Base-by-base conservation (phyloP, 768 basidiomycete species). In the Hortiboletus campestris region DNA sequence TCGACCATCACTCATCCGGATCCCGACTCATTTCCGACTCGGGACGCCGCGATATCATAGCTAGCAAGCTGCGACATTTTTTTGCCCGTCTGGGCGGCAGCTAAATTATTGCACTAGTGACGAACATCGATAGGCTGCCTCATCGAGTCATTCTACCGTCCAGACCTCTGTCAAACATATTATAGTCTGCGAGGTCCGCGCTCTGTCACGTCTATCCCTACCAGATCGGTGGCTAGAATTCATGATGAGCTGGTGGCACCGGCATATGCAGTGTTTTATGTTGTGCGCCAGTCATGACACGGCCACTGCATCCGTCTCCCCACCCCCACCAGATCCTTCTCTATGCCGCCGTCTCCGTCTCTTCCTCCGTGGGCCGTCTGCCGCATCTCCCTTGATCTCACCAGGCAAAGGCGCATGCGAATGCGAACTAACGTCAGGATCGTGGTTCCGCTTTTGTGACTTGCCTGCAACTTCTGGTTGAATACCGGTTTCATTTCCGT, bases 301-400 rank as follows among this genome's bases (percentile, higher is more conserved):
- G 12, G 28, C 31, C 29, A 12, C 36, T 10, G 28, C 44, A 34
- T 39, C 53, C 19, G 5, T 31, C 13, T 39, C 44, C n/a, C 49
- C 42, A 12, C 20, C 50, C 32, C 12, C 25, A 38, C 48, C 46
- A 43, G 67, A 55, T 38, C 62, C 63, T 56, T 72, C 78, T 51
- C 74, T 77, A 49, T 78, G 75, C 57, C 72, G 67, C 51, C 79
- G 68, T 49, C 74, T 75, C 63, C 75, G 76, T 60, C 72, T 80
- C 62, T 74, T 79, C 56, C 60, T 57, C 5, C 56, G 64, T 17
- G 53, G 44, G 1, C 29, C 62, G 8, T 65, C 48, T 19, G 57
- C 60, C 34, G 2, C 35, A 11, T 49, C 46, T 20, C 38, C 34
- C 49, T 67, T 58, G 17, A 20, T 48, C 34, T 46, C 65, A 14